Evolutionary conservation across 2,329 filamentous ascomycete genomes (phyloP), one percentile per base, ranked within the genome.

Genomic region (Sporothrix schenckii): DNA sequence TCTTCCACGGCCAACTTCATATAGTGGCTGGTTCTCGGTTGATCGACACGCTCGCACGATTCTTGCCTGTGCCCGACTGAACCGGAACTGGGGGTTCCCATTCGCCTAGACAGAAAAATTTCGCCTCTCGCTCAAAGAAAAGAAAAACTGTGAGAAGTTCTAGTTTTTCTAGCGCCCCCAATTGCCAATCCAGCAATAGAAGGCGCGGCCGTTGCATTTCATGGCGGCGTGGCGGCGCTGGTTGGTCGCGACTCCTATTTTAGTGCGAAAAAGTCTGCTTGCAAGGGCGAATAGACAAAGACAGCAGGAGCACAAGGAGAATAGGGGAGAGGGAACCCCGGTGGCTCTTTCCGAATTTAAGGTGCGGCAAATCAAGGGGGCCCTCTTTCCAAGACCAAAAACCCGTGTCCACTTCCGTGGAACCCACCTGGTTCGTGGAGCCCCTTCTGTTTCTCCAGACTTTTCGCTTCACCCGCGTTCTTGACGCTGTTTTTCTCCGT

Each of bases 81-180:
- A 52, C 44, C 66, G 52, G 50, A 56, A 47, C n/a, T 30, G 52
- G 52, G 66, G 66, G 27, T 41, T 27, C 9, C 16, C 41, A 58
- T 34, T 27, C 52, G 30, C 39, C 24, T 44, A 30, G 7, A 65
- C 49, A 30, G n/a, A 39, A 50, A 50, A 68, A 39, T 16, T 69
- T 69, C 47, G 66, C 66, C 66, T 69, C 66, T 54, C 66, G 39
- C 66, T 52, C 47, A 69, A 61, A 60, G 66, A 39, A 58, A 50
- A 50, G 34, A 44, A 49, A 49, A 39, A 44, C 16, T 4, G 41
- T 50, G 19, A n/a, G 30, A 47, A 47, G 39, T 50, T 65, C 19
- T 50, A 30, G 52, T 69, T 68, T 68, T 68, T 61, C 66, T 69
- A 61, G 66, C 66, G 66, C 27, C 27, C 54, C 50, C 16, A 65